Evolutionary conservation across 495 filamentous ascomycete genomes (phyloP).

Genomic region (Xylona heveae): DNA sequence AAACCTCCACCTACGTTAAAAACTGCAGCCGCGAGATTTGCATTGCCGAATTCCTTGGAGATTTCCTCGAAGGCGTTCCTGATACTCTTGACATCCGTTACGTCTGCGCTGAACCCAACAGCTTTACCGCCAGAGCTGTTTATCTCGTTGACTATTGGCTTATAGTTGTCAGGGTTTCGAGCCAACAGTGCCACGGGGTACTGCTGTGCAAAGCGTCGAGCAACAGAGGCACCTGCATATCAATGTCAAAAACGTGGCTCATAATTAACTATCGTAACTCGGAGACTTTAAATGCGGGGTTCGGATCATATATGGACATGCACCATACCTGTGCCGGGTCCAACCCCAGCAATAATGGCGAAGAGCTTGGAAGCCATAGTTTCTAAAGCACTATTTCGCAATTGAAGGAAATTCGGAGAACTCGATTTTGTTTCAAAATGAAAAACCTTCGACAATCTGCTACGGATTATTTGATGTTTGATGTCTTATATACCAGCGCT

Average conservation of each 20-base stretch:
- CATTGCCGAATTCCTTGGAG: slow-evolving; percentile 26
- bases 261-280: slow-evolving; percentile 1
- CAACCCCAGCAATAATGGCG: slow-evolving; percentile 56
- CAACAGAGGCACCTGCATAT: slow-evolving; percentile 30
- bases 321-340: slow-evolving; percentile 48
- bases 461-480: too few relatives aligned
- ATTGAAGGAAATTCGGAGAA: too few relatives aligned
- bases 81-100: slow-evolving; percentile 38
- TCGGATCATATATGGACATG: slow-evolving; percentile 10
- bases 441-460: too few relatives aligned
- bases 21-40: slow-evolving; percentile 47
- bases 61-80: slow-evolving; percentile 46
- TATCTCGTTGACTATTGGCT: slow-evolving; percentile 51
- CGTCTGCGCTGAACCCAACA: slow-evolving; percentile 54
- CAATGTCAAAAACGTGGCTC: slow-evolving; percentile 3
- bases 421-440: too few relatives aligned
- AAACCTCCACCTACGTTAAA: slow-evolving; percentile 63
- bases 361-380: slow-evolving; percentile 25
- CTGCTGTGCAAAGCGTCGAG: slow-evolving; percentile 41
- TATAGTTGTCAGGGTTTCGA: slow-evolving; percentile 43
- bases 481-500: too few relatives aligned
- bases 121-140: slow-evolving; percentile 46
- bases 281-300: background rate
- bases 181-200: slow-evolving; percentile 65
- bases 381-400: too few relatives aligned